Evolutionary conservation across 805 yeast genomes (phyloP).

Genomic region (Nakazawaea pomicola): DNA sequence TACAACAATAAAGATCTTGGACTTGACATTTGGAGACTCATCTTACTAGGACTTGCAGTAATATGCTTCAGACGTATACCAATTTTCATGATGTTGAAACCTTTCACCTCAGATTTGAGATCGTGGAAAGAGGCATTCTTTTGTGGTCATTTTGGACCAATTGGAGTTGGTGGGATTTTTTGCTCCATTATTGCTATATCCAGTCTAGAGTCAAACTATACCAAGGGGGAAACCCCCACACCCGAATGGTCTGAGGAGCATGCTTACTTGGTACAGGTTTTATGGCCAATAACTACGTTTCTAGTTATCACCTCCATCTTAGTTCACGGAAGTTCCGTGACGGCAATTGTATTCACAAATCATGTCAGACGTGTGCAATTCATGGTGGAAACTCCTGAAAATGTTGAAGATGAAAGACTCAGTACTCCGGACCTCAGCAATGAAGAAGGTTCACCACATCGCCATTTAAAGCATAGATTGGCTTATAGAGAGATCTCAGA

Average conservation of each 20-base stretch:
- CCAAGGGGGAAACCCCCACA: slow-evolving; percentile 50
- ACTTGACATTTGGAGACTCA: slow-evolving; percentile 71
- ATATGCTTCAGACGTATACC: slow-evolving; percentile 79
- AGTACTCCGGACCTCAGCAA: too few species aligned
- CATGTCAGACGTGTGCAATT: slow-evolving; percentile 14
- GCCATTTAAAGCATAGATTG: slow-evolving; percentile 12
- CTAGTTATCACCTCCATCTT: slow-evolving; percentile 75
- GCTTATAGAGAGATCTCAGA: slow-evolving; percentile 2
- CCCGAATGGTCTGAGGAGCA: slow-evolving; percentile 3
- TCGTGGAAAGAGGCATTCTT: slow-evolving; percentile 92
- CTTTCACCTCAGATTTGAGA: slow-evolving; percentile 80
- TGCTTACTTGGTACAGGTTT: slow-evolving; percentile 21
- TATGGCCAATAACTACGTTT: slow-evolving; percentile 85
- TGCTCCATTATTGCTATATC: slow-evolving; percentile 77
- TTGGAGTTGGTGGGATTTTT: slow-evolving; percentile 91
- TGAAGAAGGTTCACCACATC: not conserved
- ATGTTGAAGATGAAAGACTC: slow-evolving; percentile 21
- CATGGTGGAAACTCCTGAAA: slow-evolving; percentile 30
- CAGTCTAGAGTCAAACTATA: slow-evolving; percentile 52
- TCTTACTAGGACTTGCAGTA: slow-evolving; percentile 68
- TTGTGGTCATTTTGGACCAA: slow-evolving; percentile 95
- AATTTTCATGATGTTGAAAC: slow-evolving; percentile 68
- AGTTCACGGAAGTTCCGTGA: slow-evolving; percentile 90
- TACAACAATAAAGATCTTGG: slow-evolving; percentile 63
- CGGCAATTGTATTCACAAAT: slow-evolving; percentile 31